Evolutionary conservation across 1,284 basidiomycete species (phyloP), one percentile per base, ranked within the genome.

Genomic region (Bjerkandera adusta): DNA sequence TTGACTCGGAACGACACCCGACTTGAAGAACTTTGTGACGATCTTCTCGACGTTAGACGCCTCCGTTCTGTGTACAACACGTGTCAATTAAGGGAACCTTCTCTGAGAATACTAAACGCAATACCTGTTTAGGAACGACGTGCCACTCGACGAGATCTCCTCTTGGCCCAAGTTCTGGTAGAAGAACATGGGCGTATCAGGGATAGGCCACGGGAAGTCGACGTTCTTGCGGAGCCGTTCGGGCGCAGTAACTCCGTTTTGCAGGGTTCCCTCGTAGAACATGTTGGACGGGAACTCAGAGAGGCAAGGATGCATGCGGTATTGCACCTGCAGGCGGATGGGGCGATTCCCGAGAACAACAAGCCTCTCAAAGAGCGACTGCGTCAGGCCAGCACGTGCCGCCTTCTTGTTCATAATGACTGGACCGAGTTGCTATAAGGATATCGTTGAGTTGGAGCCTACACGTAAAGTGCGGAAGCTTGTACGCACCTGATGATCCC

Each of bases 361-460:
- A 42, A 99, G 83, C 30, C 97, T 89, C 67, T 99, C 97, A 61
- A 99, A 99, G 20, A 99, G 83, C 1, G 95, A 98, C 65, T 98
- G 95, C 0, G 94, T 97, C 35, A 99, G 78, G 24, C 97, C 97
- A 0, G 97, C 97, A 12, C 93, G 86, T 0, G 97, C 97, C 1
- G 96, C 97, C 66, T 99, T 98, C 80, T 98, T 99, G 82, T 98
- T 99, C 97, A 99, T 99, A 66, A 99, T 98, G 57, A 98, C 97
- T 7, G 97, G 97, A 1, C 97, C 97, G 39, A 99, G 85, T 78
- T 99, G 97, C 71, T 90, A 45, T 48, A 21, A 30, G 37, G 40
- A 21, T n/a, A 25, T n/a, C 39, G 25, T 37, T 34, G 33, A 21
- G 43, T 49, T 15, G 45, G 36, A 21, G 32, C 50, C 33, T 24